Evolutionary conservation across 805 yeast species (phyloP).

Genomic region (Yamadazyma olivae): DNA sequence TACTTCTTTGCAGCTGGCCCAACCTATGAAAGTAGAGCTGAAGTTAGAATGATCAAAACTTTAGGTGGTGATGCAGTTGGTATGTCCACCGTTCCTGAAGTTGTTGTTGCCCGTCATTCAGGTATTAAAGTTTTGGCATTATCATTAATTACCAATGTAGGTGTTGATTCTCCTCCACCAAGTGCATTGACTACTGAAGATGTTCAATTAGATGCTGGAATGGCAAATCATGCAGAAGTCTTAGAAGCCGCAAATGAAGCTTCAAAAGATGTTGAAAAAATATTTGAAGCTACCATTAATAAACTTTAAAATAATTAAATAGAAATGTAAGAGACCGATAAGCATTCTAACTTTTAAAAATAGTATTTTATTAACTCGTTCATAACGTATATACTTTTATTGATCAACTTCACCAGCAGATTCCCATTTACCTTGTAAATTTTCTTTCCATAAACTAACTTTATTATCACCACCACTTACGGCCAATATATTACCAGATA

Average conservation of each 20-base stretch:
- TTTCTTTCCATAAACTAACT: slow-evolving; percentile 96
- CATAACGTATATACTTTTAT: too few species aligned
- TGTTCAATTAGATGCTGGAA: slow-evolving; percentile 59
- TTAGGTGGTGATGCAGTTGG: slow-evolving; percentile 95
- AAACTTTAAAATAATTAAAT: slow-evolving; percentile 22
- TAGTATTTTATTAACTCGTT: too few species aligned
- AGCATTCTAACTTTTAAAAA: too few species aligned
- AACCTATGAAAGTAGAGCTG: slow-evolving; percentile 90
- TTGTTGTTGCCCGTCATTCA: slow-evolving; percentile 84
- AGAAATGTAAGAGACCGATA: too few species aligned
- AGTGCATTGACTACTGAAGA: slow-evolving; percentile 59
- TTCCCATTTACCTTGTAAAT: slow-evolving; percentile 91
- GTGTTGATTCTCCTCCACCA: slow-evolving; percentile 67
- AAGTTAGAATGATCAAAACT: slow-evolving; percentile 66
- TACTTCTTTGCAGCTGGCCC: slow-evolving; percentile 90
- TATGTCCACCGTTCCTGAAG: slow-evolving; percentile 98
- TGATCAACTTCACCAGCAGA: slow-evolving; percentile 95
- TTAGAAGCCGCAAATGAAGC: slow-evolving; percentile 78
- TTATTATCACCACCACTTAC: slow-evolving; percentile 95
- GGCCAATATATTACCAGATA: slow-evolving; percentile 93
- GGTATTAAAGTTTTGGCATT: slow-evolving; percentile 82
- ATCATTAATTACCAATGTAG: slow-evolving; percentile 82
- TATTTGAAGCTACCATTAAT: slow-evolving; percentile 62
- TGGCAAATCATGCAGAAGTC: slow-evolving; percentile 92
- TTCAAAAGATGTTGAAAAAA: slow-evolving; percentile 70